Evolutionary conservation across 768 basidiomycete species (phyloP).

Genomic region (Amanita molliuscula): DNA sequence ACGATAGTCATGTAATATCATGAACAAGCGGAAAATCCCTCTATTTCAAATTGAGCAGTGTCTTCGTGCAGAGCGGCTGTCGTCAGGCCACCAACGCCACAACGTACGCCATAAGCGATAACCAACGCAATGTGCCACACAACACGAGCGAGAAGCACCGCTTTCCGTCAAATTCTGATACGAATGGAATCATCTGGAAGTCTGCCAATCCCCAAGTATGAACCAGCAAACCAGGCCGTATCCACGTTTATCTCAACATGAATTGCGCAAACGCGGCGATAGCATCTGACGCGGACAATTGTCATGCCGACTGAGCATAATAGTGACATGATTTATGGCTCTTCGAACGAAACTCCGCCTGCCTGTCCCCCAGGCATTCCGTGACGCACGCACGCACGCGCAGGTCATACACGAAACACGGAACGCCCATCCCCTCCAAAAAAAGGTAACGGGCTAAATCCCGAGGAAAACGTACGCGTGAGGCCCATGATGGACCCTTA

Average conservation of each 20-base stretch:
- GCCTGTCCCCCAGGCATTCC: background rate
- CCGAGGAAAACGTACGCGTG: background rate
- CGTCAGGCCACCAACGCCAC: background rate
- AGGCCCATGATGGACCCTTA: background rate
- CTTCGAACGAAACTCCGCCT: background rate
- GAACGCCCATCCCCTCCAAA: background rate
- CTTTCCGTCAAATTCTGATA: background rate
- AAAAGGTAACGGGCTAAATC: background rate
- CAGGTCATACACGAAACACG: background rate
- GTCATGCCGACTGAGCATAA: slow-evolving; percentile 1
- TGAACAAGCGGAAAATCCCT: background rate
- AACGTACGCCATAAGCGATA: background rate
- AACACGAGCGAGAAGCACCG: background rate
- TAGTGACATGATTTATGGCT: background rate
- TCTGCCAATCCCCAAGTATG: background rate
- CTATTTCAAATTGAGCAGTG: background rate
- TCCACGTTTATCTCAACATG: background rate
- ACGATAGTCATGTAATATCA: slow-evolving; percentile 3
- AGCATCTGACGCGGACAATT: background rate
- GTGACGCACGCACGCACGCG: background rate
- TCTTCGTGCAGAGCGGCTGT: background rate
- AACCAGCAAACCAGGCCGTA: slow-evolving; percentile 2
- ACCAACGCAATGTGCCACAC: background rate
- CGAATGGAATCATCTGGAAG: background rate
- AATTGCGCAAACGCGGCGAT: background rate